Conservation (phyloP, 805 yeast species). For the Schwanniomyces sp. region DNA sequence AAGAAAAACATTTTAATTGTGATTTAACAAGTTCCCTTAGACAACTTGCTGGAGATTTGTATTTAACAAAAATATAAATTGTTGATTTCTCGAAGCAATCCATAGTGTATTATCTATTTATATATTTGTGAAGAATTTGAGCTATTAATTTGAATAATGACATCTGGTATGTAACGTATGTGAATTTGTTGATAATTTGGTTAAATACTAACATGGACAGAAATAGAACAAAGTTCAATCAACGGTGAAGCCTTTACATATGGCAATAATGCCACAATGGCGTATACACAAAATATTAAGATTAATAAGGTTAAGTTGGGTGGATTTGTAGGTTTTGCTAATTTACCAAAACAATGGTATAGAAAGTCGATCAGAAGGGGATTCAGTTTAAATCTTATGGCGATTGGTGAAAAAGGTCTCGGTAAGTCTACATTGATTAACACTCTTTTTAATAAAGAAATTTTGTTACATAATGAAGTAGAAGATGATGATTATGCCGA, state of each 20-base stretch:
- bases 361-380: constrained; percentile 89
- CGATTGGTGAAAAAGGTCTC: constrained; percentile 88
- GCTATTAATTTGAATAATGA: not conserved
- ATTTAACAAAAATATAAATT: not conserved
- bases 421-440: constrained; percentile 92
- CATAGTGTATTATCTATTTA: not conserved
- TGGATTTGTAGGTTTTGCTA: constrained; percentile 96
- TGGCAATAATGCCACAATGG: constrained; percentile 2
- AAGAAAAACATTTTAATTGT: not conserved
- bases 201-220: not conserved
- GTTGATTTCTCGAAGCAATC: not conserved
- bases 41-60: not conserved
- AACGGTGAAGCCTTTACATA: not conserved
- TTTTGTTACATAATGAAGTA: constrained; percentile 18
- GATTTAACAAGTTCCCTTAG: not conserved
- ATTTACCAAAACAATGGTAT: constrained; percentile 98
- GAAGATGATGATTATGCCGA: constrained; percentile 7
- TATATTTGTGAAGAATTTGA: not conserved
- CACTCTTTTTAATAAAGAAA: constrained; percentile 66
- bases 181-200: not conserved
- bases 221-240: not conserved
- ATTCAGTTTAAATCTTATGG: constrained; percentile 82
- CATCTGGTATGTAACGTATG: constrained; percentile 6
- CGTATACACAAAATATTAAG: constrained; percentile 43
- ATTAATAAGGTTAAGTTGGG: constrained; percentile 80